Conservation (phyloP, 2,329 filamentous ascomycete species). For the Phaeosphaeria sp. region DNA sequence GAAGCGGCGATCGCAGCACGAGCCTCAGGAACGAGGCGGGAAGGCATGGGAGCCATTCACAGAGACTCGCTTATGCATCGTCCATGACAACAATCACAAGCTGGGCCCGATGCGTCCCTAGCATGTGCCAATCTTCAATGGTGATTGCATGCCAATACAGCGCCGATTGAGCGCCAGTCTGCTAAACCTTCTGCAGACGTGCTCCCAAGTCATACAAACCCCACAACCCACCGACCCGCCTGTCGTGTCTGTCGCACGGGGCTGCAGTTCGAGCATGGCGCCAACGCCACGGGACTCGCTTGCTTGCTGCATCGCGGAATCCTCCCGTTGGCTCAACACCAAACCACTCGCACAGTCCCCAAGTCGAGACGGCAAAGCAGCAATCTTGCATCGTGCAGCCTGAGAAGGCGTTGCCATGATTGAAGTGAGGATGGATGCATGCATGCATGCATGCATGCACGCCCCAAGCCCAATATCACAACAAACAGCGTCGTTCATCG, state of each 20-base stretch:
- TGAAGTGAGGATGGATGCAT: neutral
- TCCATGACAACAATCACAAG: slow-evolving; percentile 16
- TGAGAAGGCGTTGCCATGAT: neutral
- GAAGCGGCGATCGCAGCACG: slow-evolving; percentile 20
- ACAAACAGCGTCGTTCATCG: neutral
- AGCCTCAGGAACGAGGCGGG: slow-evolving; percentile 18
- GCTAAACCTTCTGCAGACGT: neutral
- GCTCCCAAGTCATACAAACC: neutral
- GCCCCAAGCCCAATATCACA: neutral
- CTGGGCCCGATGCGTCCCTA: slow-evolving; percentile 5
- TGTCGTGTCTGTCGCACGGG: slow-evolving; percentile 2
- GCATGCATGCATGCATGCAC: too few relatives aligned
- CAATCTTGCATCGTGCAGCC: neutral
- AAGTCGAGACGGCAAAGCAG: neutral
- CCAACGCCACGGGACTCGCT: neutral
- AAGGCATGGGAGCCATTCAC: slow-evolving; percentile 13
- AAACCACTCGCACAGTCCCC: neutral
- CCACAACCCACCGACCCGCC: slow-evolving; percentile 11
- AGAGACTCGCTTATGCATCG: slow-evolving; percentile 12
- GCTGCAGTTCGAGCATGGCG: slow-evolving; percentile 4
- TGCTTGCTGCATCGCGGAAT: slow-evolving; percentile 8
- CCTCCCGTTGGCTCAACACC: slow-evolving; percentile 8
- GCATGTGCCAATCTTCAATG: neutral
- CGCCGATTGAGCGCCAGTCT: neutral
- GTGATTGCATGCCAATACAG: neutral